Percentiles rank a stretch among this genome's conserved stretches.
Evolutionary conservation across 306 rosid species (phyloP).

Genomic region (Inga oerstediana): DNA sequence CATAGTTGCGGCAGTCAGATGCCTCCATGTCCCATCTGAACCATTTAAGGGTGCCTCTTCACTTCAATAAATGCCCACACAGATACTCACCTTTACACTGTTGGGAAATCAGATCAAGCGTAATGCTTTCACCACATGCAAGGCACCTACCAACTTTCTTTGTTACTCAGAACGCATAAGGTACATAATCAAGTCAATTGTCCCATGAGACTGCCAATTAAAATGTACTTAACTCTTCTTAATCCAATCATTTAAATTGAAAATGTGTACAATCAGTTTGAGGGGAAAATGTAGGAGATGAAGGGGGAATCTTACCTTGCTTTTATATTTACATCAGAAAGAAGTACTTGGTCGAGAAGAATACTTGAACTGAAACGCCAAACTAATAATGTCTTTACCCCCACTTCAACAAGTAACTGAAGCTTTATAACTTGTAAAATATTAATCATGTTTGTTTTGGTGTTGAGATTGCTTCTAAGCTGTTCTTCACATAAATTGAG

Average conservation of each 20-base stretch:
- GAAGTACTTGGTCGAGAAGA: not conserved
- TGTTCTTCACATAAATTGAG: too few relatives aligned
- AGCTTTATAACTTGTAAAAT: not conserved
- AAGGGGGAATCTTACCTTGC: too few relatives aligned
- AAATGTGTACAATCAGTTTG: too few relatives aligned
- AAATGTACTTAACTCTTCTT: too few relatives aligned
- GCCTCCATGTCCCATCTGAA: not conserved
- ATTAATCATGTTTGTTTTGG: too few relatives aligned
- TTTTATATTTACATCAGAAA: too few relatives aligned
- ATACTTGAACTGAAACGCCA: not conserved
- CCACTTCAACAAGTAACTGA: not conserved
- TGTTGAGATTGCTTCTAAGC: too few relatives aligned
- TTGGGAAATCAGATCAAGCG: not conserved
- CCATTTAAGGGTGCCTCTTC: not conserved
- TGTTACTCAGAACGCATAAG: not conserved
- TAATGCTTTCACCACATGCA: not conserved
- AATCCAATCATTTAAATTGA: too few relatives aligned
- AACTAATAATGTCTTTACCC: not conserved
- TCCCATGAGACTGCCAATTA: not conserved
- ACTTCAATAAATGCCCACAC: not conserved
- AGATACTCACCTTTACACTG: not conserved
- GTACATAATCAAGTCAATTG: not conserved
- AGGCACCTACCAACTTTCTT: not conserved
- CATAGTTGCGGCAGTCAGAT: not conserved
- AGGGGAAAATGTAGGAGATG: too few relatives aligned